Percentiles rank a stretch among this genome's conserved stretches.
These are phyloP conservation scores for Aspergillus neoniger DNA, from an alignment of 2,329 filamentous ascomycete species.

Conservation along the genomic window DNA sequence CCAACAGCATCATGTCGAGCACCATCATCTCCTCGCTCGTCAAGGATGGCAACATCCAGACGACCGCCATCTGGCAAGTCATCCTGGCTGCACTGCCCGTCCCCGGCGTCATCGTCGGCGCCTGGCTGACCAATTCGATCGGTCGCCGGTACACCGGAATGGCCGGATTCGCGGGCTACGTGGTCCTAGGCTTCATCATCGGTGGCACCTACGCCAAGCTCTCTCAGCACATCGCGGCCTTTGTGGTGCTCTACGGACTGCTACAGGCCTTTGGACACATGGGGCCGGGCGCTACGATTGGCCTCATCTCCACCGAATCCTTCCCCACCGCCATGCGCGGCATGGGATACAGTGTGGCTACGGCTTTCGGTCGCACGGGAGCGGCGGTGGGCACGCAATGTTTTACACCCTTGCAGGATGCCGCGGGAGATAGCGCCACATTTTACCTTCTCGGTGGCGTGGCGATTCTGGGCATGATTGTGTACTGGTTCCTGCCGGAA, in stretches of 20 bases:
- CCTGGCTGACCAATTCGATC: slow-evolving; percentile 36
- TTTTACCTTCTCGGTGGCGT: slow-evolving; percentile 37
- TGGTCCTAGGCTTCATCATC: slow-evolving; percentile 35
- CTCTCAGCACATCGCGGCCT: slow-evolving; percentile 32
- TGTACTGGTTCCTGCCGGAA: slow-evolving; percentile 36
- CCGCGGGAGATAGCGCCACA: slow-evolving; percentile 31
- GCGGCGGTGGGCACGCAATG: slow-evolving; percentile 39
- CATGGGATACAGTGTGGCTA: slow-evolving; percentile 35
- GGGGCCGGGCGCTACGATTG: slow-evolving; percentile 39
- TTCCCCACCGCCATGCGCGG: slow-evolving; percentile 39
- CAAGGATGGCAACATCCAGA: slow-evolving; percentile 33
- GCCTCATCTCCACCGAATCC: slow-evolving; percentile 34
- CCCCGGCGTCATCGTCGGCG: slow-evolving; percentile 37
- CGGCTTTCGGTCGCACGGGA: slow-evolving; percentile 38
- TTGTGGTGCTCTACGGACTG: slow-evolving; percentile 39
- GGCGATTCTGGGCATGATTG: slow-evolving; percentile 30
- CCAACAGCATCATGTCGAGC: slow-evolving; percentile 40
- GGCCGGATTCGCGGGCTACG: slow-evolving; percentile 32
- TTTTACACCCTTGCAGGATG: slow-evolving; percentile 35
- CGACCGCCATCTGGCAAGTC: slow-evolving; percentile 39
- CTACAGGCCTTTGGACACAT: slow-evolving; percentile 37
- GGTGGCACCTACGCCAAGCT: slow-evolving; percentile 31
- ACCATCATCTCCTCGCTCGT: slow-evolving; percentile 38
- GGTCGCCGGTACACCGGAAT: slow-evolving; percentile 35
- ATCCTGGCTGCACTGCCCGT: slow-evolving; percentile 37